Conservation (phyloP, 805 yeast genomes). For the Wickerhamomyces strasburgensis region DNA sequence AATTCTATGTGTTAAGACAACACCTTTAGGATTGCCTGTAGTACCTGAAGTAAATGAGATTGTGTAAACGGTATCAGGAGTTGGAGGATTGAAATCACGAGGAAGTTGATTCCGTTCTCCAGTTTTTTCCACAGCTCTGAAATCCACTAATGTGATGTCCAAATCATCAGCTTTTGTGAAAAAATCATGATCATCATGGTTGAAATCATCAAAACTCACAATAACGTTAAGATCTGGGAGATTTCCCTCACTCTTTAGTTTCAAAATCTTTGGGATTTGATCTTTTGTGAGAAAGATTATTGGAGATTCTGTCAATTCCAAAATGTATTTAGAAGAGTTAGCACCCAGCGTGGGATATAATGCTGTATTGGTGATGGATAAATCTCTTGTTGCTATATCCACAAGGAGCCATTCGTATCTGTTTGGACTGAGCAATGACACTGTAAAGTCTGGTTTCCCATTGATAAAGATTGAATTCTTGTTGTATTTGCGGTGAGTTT, state of each 20-base stretch:
- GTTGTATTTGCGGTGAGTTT: conserved; percentile 16
- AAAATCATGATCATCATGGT: conserved; percentile 29
- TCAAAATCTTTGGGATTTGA: conserved; percentile 42
- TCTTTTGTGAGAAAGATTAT: conserved; percentile 47
- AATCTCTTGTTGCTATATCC: conserved; percentile 59
- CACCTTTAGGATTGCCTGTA: conserved; percentile 73
- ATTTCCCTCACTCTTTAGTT: conserved; percentile 32
- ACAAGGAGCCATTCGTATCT: conserved; percentile 60
- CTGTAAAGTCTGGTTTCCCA: conserved; percentile 37
- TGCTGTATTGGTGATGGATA: conserved; percentile 45
- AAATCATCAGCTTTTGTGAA: conserved; percentile 28
- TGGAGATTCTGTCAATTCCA: conserved; percentile 55
- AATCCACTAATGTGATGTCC: conserved; percentile 35
- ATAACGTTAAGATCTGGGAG: conserved; percentile 41
- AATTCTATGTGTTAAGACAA: conserved; percentile 46
- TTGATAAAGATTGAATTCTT: not conserved
- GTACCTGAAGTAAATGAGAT: conserved; percentile 74
- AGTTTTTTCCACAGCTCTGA: conserved; percentile 38
- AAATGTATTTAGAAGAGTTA: conserved; percentile 54
- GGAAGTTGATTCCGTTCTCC: conserved; percentile 41
- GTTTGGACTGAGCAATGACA: conserved; percentile 50
- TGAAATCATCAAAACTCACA: conserved; percentile 49
- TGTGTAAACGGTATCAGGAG: conserved; percentile 48
- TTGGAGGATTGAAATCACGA: conserved; percentile 38
- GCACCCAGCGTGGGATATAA: conserved; percentile 53